Percentiles rank a stretch among this genome's conserved stretches.
These are phyloP conservation scores for Neofusicoccum sp. DNA, from an alignment of 2,329 filamentous ascomycete genomes.

Conservation along the genomic window DNA sequence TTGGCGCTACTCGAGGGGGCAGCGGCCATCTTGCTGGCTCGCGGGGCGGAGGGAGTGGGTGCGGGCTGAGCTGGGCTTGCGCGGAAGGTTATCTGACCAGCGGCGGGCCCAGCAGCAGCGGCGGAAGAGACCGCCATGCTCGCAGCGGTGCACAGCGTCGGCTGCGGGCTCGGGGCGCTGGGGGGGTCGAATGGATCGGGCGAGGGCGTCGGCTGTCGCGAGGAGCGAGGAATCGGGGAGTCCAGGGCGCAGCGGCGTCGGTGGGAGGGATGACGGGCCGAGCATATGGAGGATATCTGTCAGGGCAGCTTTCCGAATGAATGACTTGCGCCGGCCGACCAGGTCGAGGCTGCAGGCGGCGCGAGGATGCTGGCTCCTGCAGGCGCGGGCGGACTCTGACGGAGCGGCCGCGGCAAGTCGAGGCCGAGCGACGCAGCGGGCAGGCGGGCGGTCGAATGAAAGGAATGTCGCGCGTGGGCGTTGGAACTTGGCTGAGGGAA, in stretches of 20 bases:
- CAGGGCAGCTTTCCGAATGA: slow-evolving; percentile 15
- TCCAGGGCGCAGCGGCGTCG: slow-evolving; percentile 12
- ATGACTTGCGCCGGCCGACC: slow-evolving; percentile 11
- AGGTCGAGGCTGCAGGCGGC: slow-evolving; percentile 5
- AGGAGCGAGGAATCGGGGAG: neutral
- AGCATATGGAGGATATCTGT: slow-evolving; percentile 18
- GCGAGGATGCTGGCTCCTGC: slow-evolving; percentile 10
- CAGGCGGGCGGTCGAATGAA: slow-evolving; percentile 11
- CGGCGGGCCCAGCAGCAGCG: slow-evolving; percentile 33
- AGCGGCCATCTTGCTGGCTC: slow-evolving; percentile 28
- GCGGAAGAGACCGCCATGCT: slow-evolving; percentile 38
- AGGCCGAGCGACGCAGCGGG: neutral
- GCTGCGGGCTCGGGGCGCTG: neutral
- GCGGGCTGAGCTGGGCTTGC: slow-evolving; percentile 31
- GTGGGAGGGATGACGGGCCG: slow-evolving; percentile 12
- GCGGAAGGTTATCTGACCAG: slow-evolving; percentile 33
- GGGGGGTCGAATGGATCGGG: neutral
- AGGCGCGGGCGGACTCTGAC: neutral
- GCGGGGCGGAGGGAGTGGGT: slow-evolving; percentile 7
- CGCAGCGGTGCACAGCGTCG: slow-evolving; percentile 11
- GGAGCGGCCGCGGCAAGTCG: neutral
- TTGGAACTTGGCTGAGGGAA: slow-evolving; percentile 15
- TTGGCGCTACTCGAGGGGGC: slow-evolving; percentile 26
- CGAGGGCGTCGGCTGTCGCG: neutral
- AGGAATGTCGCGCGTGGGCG: slow-evolving; percentile 14